Evolutionary conservation across 768 basidiomycete genomes (phyloP).

Genomic region (Pulveroboletus sp.): DNA sequence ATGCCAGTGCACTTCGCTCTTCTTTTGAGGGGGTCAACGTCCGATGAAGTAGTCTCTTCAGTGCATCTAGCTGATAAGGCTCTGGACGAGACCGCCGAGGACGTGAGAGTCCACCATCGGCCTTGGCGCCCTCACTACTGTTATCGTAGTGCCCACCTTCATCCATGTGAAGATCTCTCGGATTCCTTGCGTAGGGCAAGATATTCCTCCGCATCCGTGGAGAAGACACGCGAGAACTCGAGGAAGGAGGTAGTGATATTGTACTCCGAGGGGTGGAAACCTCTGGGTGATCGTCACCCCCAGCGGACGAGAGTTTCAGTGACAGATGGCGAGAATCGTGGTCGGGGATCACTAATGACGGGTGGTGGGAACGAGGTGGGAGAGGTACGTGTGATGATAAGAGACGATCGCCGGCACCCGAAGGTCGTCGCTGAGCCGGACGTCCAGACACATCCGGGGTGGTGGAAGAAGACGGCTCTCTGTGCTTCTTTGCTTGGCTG

Average conservation of each 20-base stretch:
- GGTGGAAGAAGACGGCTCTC: conserved; percentile 42
- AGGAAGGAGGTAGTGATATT: conserved; percentile 29
- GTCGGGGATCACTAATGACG: conserved; percentile 26
- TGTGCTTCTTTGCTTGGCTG: conserved; percentile 67
- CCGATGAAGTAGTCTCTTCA: conserved; percentile 63
- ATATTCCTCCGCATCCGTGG: conserved; percentile 27
- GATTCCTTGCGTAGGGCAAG: conserved; percentile 25
- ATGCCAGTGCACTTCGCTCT: conserved; percentile 67
- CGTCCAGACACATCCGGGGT: conserved; percentile 16
- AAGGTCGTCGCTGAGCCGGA: conserved; percentile 12
- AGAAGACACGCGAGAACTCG: conserved; percentile 25
- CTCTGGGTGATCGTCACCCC: conserved; percentile 17
- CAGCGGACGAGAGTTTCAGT: conserved; percentile 11
- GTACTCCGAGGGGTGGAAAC: conserved; percentile 23
- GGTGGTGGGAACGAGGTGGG: conserved; percentile 29
- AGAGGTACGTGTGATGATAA: conserved; percentile 12
- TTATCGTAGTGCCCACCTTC: conserved; percentile 23
- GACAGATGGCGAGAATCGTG: conserved; percentile 13
- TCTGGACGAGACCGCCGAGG: conserved; percentile 74
- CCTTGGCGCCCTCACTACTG: conserved; percentile 16
- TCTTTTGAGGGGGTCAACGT: conserved; percentile 76
- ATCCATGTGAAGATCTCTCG: conserved; percentile 23
- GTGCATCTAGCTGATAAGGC: conserved; percentile 68
- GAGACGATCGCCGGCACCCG: conserved; percentile 5
- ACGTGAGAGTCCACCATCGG: conserved; percentile 40